A percentile compares a stretch with the other conserved stretches of the same genome.
These are phyloP conservation scores for Plenodomus tracheiphilus DNA, from an alignment of 2,329 filamentous ascomycete species.

Conservation along the genomic window DNA sequence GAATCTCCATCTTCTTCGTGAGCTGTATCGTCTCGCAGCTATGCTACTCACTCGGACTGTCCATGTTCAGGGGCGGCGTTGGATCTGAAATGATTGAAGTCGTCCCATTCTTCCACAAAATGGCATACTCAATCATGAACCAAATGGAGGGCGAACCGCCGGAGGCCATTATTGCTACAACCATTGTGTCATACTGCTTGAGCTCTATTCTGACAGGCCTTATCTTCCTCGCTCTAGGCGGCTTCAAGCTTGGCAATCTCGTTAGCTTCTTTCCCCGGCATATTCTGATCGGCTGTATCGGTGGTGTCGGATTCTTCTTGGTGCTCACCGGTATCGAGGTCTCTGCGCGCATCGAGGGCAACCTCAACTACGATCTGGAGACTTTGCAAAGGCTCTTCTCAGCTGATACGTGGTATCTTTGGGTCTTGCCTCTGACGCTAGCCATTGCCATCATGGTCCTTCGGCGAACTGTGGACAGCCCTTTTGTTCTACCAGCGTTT, in stretches of 20 bases:
- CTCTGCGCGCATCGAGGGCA: constrained; percentile 83
- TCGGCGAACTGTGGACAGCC: constrained; percentile 76
- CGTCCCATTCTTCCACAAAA: constrained; percentile 98
- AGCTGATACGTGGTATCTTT: constrained; percentile 75
- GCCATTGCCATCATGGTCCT: constrained; percentile 76
- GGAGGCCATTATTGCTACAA: constrained; percentile 88
- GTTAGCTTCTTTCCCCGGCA: constrained; percentile 97
- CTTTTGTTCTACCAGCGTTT: constrained; percentile 83
- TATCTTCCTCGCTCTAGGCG: constrained; percentile 90
- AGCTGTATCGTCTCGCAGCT: constrained; percentile 94
- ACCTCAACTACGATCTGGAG: constrained; percentile 76
- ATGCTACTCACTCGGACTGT: constrained; percentile 81
- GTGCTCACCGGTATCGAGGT: constrained; percentile 91
- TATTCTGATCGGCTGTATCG: constrained; percentile 95
- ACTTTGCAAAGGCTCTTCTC: constrained; percentile 76
- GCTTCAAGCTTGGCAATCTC: constrained; percentile 84
- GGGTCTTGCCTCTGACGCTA: constrained; percentile 77
- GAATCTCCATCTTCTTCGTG: constrained; percentile 98
- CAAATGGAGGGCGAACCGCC: constrained; percentile 78
- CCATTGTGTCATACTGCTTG: constrained; percentile 85
- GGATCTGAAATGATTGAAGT: constrained; percentile 99
- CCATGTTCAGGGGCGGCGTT: constrained; percentile 86
- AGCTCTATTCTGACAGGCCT: constrained; percentile 89
- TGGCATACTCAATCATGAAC: constrained; percentile 85
- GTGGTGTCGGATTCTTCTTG: constrained; percentile 94